phyloP scores from a whole-genome alignment of 2,329 filamentous ascomycete genomes.

The Hymenoscyphus repandus region DNA sequence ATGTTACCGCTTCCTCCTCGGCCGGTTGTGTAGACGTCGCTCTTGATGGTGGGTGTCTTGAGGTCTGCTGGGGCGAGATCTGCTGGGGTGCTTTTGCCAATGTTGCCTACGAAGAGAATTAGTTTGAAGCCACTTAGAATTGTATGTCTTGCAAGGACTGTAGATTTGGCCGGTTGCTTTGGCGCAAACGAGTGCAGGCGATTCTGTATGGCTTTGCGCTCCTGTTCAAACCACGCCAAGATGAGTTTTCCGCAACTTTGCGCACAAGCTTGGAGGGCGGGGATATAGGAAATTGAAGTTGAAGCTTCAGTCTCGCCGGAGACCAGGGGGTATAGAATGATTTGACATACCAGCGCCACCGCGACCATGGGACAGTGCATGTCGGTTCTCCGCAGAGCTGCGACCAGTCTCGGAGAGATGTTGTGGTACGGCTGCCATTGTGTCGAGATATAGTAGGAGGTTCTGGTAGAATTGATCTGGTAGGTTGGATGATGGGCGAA shows the following conservation, averaged over 20 bases:
- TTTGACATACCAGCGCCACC: conserved; percentile 60
- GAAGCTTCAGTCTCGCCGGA: neutral
- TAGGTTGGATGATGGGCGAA: too few species aligned
- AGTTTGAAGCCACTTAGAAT: neutral
- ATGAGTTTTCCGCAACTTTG: neutral
- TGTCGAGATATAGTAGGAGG: too few species aligned
- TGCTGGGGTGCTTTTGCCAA: conserved; percentile 47
- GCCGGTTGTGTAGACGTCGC: conserved; percentile 79
- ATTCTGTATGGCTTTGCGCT: too few species aligned
- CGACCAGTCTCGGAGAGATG: neutral
- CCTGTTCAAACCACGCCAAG: neutral
- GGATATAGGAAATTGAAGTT: neutral
- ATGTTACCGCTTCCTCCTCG: conserved; percentile 88
- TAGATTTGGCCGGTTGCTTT: neutral
- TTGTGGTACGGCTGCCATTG: neutral
- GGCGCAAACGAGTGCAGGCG: too few species aligned
- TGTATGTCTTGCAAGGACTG: neutral
- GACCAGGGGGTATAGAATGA: neutral
- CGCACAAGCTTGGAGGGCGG: neutral
- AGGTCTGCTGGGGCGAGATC: conserved; percentile 58
- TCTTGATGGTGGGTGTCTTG: conserved; percentile 77
- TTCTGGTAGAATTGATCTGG: too few species aligned
- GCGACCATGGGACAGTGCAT: conserved; percentile 52
- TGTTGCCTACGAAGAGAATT: conserved; percentile 48
- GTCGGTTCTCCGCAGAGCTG: neutral